Evolutionary conservation across 179 eudicot genomes (phyloP), one percentile per base, ranked within the genome.

Genomic region (Beta corolliflora): DNA sequence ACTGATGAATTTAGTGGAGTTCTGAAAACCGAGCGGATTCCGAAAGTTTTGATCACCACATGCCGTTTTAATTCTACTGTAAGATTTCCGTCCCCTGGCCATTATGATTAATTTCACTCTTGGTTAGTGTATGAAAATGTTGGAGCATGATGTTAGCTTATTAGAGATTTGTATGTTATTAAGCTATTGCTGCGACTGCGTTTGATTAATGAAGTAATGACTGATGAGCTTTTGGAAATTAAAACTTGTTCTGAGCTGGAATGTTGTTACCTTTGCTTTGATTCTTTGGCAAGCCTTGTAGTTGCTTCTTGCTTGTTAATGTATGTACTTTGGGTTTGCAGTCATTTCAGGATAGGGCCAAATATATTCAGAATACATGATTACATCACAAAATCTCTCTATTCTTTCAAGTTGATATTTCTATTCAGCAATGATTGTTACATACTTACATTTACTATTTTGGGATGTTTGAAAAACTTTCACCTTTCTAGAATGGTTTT

Each of bases 41-140:
- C 98, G 5, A 96, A 94, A 89, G 91, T 96, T 68, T 78, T 96
- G 89, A 91, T 96, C 66, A 96, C 99, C 7, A 96, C 97, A 5
- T 90, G 91, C 73, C 99, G 98, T 54, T 96, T 89, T 80, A 84
- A 96, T 80, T 95, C 98, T 48, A 86, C 95, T 56, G 97, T 95
- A 90, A 54, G 88, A 82, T 63, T 19, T 23, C 56, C 36, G 19
- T 21, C 31, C 18, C 36, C 16, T n/a, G 2, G 2, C 52, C 9
- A 12, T 81, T 46, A 15, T 52, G 9, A 64, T 58, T 10, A 8
- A 23, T 56, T 36, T 66, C 2, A 50, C 13, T 63, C n/a, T 50
- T n/a, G 54, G 11, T 46, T 59, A 19, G 75, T 71, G 16, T 70
- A n/a, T 70, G 15, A 31, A 10, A 68, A 4, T 77, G 72, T 52